Conservation (phyloP, 208 protist genomes). For the Leishmania turanica region DNA sequence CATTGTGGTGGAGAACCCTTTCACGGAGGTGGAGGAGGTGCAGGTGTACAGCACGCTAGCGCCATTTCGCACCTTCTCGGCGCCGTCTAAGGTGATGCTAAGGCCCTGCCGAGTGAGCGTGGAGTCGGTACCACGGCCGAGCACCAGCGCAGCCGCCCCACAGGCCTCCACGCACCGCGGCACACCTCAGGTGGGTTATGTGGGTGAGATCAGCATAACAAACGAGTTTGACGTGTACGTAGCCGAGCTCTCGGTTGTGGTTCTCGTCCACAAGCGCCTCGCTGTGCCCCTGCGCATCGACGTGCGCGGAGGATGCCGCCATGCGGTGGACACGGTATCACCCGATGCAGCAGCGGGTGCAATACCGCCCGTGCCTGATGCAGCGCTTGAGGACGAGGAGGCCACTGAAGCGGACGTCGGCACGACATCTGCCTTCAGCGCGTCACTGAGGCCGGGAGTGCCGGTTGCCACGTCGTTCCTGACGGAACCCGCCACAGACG, state of each 20-base stretch:
- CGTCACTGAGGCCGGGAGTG: not conserved
- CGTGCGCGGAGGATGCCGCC: conserved; percentile 29
- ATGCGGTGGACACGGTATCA: not conserved
- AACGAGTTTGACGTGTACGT: conserved; percentile 55
- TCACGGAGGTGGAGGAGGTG: conserved; percentile 79
- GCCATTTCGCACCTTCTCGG: conserved; percentile 74
- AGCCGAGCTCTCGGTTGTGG: conserved; percentile 33
- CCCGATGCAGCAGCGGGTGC: not conserved
- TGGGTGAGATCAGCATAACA: conserved; percentile 51
- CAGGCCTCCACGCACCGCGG: conserved; percentile 3
- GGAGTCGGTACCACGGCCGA: not conserved
- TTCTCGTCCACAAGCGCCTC: conserved; percentile 49
- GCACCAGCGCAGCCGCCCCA: not conserved
- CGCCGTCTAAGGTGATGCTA: conserved; percentile 33
- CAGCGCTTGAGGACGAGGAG: not conserved
- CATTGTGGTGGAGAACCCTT: conserved; percentile 55
- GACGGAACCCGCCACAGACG: conserved; percentile 5
- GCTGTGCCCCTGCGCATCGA: conserved; percentile 43
- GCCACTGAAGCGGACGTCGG: not conserved
- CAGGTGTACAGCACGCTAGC: conserved; percentile 73
- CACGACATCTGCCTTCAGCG: not conserved
- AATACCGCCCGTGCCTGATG: not conserved
- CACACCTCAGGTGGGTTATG: conserved; percentile 39
- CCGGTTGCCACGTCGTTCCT: conserved; percentile 24
- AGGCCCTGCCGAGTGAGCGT: conserved; percentile 26